Percentiles rank a stretch among this genome's conserved stretches.
Conservation (phyloP, 129 eudicot species). For the Chrysanthemum lavandulifolium region DNA sequence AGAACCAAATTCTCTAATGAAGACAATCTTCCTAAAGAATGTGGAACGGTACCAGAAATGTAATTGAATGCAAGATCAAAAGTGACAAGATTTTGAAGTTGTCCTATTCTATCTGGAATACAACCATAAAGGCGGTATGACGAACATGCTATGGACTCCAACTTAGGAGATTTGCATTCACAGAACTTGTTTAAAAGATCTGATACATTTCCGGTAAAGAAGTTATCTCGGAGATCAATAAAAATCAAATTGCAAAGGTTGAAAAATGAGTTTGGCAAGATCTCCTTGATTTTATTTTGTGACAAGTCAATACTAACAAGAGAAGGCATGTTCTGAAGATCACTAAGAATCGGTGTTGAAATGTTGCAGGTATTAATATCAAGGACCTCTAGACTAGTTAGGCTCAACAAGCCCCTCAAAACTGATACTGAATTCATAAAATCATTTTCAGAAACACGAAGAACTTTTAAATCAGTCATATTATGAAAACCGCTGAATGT, state of each 20-base stretch:
- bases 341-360: conserved; percentile 18
- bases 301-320: conserved; percentile 30
- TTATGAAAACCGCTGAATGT: conserved; percentile 23
- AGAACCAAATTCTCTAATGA: conserved; percentile 20
- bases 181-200: conserved; percentile 21
- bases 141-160: conserved; percentile 9
- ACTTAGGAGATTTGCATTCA: conserved; percentile 21
- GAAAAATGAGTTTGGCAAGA: conserved; percentile 20
- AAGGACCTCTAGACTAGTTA: conserved; percentile 21
- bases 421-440: conserved; percentile 17
- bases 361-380: conserved; percentile 23
- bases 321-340: conserved; percentile 29
- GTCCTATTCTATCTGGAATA: conserved; percentile 24
- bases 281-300: conserved; percentile 17
- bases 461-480: conserved; percentile 7
- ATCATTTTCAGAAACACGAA: conserved; percentile 20
- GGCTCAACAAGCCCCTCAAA: conserved; percentile 22
- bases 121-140: conserved; percentile 17
- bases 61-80: conserved; percentile 20
- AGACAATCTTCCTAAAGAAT: conserved; percentile 30
- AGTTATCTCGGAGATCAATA: conserved; percentile 16
- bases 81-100: conserved; percentile 21
- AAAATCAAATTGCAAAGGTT: conserved; percentile 22
- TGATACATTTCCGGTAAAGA: conserved; percentile 14
- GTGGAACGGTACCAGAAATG: conserved; percentile 25